Evolutionary conservation across 1,284 basidiomycete genomes (phyloP), one percentile per base, ranked within the genome.

Genomic region (Austropuccinia psidii): DNA sequence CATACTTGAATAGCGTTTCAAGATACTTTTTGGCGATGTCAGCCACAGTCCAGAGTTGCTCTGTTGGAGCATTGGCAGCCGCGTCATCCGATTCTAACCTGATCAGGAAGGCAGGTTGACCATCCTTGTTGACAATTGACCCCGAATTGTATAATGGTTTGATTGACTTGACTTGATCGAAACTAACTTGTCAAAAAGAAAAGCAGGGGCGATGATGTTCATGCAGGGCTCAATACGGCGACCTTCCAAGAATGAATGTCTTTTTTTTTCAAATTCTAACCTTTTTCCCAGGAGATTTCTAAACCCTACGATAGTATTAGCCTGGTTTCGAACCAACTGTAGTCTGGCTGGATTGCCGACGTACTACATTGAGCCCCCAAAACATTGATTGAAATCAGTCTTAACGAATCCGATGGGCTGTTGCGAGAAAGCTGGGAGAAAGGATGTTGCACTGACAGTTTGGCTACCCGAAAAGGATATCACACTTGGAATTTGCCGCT

Each of bases 401-500:
- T 55, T 8, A 43, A 27, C 27, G 47, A 39, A 50, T 1, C 39
- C 27, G 24, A 33, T 31, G 39, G 37, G 37, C 27, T n/a, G n/a
- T n/a, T n/a, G n/a, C n/a, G n/a, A n/a, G n/a, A 27, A 8, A 13
- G 9, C n/a, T 33, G 50, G 17, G 43, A n/a, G 7, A 35, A 19
- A 55, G 21, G n/a, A 7, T 31, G 35, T 21, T 21, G 11, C 7
- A 84, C 88, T 78, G 78, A 91, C 92, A 79, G 89, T 87, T 82
- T 97, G 90, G 80, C 92, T 89, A 29, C 91, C 93, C 75, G 89
- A 88, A 82, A 95, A 98, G 0, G 94, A 88, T 75, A 98, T 85
- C 49, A 93, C 92, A 79, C 91, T 94, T 0, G 93, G 93, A 79
- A 98, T 96, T 83, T 98, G 96, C 49, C 95, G 88, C 81, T 98